Percentiles rank a stretch among this genome's conserved stretches.
Conservation (phyloP, 345 rosid species). For the Zanthoxylum bungeanum region DNA sequence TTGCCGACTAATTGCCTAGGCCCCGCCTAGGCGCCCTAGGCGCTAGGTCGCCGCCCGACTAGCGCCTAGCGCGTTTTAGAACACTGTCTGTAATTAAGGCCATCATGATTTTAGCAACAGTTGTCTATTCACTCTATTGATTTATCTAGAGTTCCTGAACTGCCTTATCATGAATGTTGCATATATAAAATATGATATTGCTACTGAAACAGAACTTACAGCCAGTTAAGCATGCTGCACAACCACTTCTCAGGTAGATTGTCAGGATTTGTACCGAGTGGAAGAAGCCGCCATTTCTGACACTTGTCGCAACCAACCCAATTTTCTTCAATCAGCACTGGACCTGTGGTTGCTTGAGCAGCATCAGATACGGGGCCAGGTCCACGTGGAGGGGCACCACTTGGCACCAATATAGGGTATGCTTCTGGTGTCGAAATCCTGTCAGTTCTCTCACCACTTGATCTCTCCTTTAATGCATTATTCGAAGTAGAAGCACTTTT, state of each 20-base stretch:
- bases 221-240: slow-evolving; percentile 95
- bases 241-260: slow-evolving; percentile 90
- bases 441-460: slow-evolving; percentile 30
- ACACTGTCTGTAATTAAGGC: background rate
- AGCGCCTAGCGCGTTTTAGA: too few relatives aligned
- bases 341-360: slow-evolving; percentile 34
- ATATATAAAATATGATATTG: background rate
- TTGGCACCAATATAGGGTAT: slow-evolving; percentile 21
- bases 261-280: slow-evolving; percentile 55
- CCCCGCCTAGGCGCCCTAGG: too few relatives aligned
- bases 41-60: too few relatives aligned
- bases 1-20: too few relatives aligned
- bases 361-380: slow-evolving; percentile 41
- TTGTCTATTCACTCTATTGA: background rate
- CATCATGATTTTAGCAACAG: slow-evolving; percentile 4
- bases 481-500: slow-evolving; percentile 29
- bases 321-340: slow-evolving; percentile 59
- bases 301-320: slow-evolving; percentile 96
- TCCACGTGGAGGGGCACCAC: slow-evolving; percentile 31
- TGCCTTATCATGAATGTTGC: background rate
- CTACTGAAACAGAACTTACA: slow-evolving; percentile 65
- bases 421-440: slow-evolving; percentile 33
- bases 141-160: slow-evolving; percentile 4
- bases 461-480: slow-evolving; percentile 40
- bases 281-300: slow-evolving; percentile 91